Evolutionary conservation across 805 yeast genomes (phyloP), one percentile per base, ranked within the genome.

Genomic region (Kodamaea kaohsiungensis): DNA sequence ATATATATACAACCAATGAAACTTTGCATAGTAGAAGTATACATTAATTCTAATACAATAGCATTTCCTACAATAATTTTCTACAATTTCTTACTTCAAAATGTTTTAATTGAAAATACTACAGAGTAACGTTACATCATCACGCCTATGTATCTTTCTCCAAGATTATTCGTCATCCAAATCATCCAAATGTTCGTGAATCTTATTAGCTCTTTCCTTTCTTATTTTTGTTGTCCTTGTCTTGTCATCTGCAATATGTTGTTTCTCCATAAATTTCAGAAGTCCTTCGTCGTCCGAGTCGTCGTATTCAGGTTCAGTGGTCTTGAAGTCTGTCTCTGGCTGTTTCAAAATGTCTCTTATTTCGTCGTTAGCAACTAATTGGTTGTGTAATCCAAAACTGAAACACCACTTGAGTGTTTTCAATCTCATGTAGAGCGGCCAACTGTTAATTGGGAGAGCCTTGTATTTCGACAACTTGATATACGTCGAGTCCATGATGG

Each of bases 301-400:
- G n/a, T 50, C 54, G 3, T 13, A 46, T 1, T 49, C 50, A 18
- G 25, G 39, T 8, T 37, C n/a, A 9, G 43, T 10, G 27, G 43
- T 39, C 39, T 45, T 43, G 43, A 49, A 57, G 18, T 54, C 57
- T 4, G 25, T 7, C 2, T 52, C 61, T 7, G 77, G 75, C 51
- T 70, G 76, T 49, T 60, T 68, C 58, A 76, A 66, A n/a, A 75
- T 63, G 43, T 69, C 75, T 45, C 70, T 61, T 16, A 78, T 63
- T 9, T 61, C 61, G 0, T 65, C 65, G 57, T 75, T 77, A 5
- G 70, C 63, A 7, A 77, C 73, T 33, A 80, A 69, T 61, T 82
- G 85, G 54, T 67, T 68, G 57, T 79, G 84, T 13, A 82, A 71
- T 12, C 84, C 84, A 51, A 78, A 75, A 43, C 82, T 78, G 61